Conservation (phyloP, 1,284 basidiomycete genomes). For the Heterobasidion occidentale region DNA sequence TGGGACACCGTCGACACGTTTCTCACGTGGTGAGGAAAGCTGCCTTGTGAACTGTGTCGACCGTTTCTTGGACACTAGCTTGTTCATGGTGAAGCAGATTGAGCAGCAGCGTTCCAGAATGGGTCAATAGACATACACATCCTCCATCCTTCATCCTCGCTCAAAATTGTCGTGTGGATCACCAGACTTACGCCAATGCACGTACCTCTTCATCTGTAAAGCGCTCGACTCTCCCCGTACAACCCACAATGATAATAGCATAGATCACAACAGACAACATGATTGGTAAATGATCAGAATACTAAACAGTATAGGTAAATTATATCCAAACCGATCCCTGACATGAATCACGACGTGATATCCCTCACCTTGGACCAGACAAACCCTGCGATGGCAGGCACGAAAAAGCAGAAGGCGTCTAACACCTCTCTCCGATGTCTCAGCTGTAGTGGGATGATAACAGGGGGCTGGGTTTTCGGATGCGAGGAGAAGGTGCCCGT, state of each 20-base stretch:
- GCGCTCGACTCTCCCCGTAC: background rate
- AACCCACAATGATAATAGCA: background rate
- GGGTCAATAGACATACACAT: constrained; percentile 15
- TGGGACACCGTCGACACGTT: constrained; percentile 74
- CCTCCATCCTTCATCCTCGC: background rate
- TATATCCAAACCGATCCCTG: background rate
- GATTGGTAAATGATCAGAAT: background rate
- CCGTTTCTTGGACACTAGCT: constrained; percentile 88
- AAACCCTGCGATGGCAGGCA: constrained; percentile 49
- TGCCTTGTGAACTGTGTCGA: constrained; percentile 92
- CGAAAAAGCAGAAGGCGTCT: constrained; percentile 64
- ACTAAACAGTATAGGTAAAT: background rate
- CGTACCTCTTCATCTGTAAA: background rate
- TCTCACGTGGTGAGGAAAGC: constrained; percentile 77
- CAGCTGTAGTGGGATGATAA: constrained; percentile 56
- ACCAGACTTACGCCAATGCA: too few relatives aligned
- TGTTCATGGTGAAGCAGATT: constrained; percentile 80
- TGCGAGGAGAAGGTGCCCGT: constrained; percentile 30
- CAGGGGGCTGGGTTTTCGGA: constrained; percentile 14
- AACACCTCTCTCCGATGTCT: constrained; percentile 44
- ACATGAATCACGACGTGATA: constrained; percentile 1
- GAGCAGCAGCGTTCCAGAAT: constrained; percentile 44
- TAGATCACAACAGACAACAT: background rate
- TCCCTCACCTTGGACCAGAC: constrained; percentile 35
- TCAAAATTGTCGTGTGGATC: background rate